A percentile compares a stretch with the other conserved stretches of the same genome.
Conservation (phyloP, 2,329 filamentous ascomycete genomes). For the Curvularia verruculosa region DNA sequence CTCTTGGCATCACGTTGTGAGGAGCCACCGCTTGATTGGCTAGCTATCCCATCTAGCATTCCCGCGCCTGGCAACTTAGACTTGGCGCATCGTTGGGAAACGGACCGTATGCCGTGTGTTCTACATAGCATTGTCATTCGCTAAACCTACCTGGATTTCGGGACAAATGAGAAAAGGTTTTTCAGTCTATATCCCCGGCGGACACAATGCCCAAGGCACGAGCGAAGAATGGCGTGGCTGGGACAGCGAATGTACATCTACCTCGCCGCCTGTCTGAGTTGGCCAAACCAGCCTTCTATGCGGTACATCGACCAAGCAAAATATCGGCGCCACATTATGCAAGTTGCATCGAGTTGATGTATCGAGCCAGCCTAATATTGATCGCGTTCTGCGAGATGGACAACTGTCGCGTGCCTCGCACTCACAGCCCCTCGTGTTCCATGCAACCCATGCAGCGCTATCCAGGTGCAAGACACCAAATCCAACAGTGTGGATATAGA, state of each 20-base stretch:
- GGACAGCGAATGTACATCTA: background rate
- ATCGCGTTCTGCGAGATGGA: background rate
- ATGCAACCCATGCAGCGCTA: conserved; percentile 3
- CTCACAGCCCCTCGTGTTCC: background rate
- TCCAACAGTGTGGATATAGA: conserved; percentile 13
- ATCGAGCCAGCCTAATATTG: background rate
- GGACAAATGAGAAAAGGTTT: conserved; percentile 8
- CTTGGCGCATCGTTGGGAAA: conserved; percentile 9
- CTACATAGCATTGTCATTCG: conserved; percentile 13
- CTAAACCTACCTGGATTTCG: conserved; percentile 1
- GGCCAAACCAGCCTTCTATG: background rate
- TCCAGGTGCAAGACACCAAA: conserved; percentile 3
- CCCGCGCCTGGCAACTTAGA: conserved; percentile 25
- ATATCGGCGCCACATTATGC: too few species aligned
- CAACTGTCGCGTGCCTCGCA: conserved; percentile 11
- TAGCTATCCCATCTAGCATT: conserved; percentile 1
- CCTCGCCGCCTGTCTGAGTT: background rate
- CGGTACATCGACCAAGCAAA: background rate
- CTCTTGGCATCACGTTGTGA: conserved; percentile 29
- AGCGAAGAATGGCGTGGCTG: background rate
- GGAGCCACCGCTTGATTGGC: conserved; percentile 25
- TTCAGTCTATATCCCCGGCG: conserved; percentile 1
- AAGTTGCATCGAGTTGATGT: background rate
- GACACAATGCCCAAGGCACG: conserved; percentile 4
- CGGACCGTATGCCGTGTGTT: conserved; percentile 19